Percentiles rank a stretch among this genome's conserved stretches.
Conservation (phyloP, 495 filamentous ascomycete genomes). For the Talaromyces adpressus region DNA sequence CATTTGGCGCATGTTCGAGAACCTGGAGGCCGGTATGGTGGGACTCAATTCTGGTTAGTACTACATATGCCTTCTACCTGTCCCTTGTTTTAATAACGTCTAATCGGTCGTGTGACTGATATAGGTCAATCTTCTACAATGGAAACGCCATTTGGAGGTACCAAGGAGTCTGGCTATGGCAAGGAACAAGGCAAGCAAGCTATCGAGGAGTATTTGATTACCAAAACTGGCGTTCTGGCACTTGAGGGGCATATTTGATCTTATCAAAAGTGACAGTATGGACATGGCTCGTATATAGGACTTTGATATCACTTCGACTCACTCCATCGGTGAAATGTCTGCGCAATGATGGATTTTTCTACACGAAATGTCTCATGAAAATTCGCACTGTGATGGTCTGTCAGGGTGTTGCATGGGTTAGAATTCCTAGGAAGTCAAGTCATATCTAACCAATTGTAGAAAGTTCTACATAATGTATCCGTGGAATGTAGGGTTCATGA, state of each 20-base stretch:
- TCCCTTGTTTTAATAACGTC: background rate
- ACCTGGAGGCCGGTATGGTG: constrained; percentile 71
- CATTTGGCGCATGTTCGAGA: constrained; percentile 65
- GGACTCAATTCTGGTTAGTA: constrained; percentile 58
- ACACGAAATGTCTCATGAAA: background rate
- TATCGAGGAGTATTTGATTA: constrained; percentile 63
- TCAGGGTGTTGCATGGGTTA: background rate
- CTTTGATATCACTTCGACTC: background rate
- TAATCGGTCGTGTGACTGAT: background rate
- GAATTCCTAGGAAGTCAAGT: too few relatives aligned
- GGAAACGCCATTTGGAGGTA: constrained; percentile 68
- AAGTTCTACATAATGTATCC: background rate
- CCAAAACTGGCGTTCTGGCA: constrained; percentile 63
- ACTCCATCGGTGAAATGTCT: background rate
- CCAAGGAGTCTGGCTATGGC: constrained; percentile 70
- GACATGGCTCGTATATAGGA: background rate
- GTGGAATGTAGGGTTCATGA: background rate
- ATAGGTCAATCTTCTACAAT: constrained; percentile 57
- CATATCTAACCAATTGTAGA: background rate
- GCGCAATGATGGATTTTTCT: background rate
- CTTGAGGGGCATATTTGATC: constrained; percentile 50
- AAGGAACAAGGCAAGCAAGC: constrained; percentile 72
- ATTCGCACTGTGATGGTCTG: background rate
- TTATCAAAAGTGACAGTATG: background rate
- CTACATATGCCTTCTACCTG: background rate